Percentiles rank a stretch among this genome's conserved stretches.
These are phyloP conservation scores for Bruguiera sexangula DNA, from an alignment of 345 rosid genomes.

Conservation along the genomic window DNA sequence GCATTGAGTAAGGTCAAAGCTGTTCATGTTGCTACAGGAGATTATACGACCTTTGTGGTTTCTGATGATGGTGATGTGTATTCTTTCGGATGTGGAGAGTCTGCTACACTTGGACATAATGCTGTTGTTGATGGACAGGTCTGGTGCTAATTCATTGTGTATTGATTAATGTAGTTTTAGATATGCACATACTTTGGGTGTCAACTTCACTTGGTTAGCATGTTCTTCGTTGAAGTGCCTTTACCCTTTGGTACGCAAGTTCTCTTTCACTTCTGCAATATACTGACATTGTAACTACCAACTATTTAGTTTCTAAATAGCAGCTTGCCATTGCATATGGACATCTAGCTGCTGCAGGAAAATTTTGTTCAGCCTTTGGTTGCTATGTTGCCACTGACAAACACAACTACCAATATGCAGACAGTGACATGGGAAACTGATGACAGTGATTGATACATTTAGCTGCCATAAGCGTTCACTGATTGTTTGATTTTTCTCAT, in stretches of 20 bases:
- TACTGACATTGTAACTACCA: constrained; percentile 5
- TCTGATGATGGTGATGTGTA: constrained; percentile 84
- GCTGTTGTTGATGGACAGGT: constrained; percentile 61
- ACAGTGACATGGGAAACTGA: background rate
- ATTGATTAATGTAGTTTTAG: too few relatives aligned
- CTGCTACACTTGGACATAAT: constrained; percentile 85
- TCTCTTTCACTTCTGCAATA: background rate
- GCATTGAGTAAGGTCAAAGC: constrained; percentile 69
- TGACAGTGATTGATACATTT: background rate
- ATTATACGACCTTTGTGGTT: constrained; percentile 88
- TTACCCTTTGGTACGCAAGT: background rate
- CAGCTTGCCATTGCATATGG: background rate
- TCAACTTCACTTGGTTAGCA: too few relatives aligned
- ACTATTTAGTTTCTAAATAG: background rate
- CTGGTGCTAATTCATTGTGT: background rate
- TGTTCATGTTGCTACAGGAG: constrained; percentile 82
- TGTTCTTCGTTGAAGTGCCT: too few relatives aligned
- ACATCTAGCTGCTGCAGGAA: background rate
- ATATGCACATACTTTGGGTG: too few relatives aligned
- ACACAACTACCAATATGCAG: background rate
- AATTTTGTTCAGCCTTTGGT: background rate
- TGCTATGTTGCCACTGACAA: background rate
- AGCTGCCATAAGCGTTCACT: background rate
- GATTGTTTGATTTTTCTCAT: background rate
- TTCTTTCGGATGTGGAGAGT: constrained; percentile 92